Evolutionary conservation across 2,329 filamentous ascomycete genomes (phyloP), one percentile per base, ranked within the genome.

Genomic region (Triangularia verruculosa): DNA sequence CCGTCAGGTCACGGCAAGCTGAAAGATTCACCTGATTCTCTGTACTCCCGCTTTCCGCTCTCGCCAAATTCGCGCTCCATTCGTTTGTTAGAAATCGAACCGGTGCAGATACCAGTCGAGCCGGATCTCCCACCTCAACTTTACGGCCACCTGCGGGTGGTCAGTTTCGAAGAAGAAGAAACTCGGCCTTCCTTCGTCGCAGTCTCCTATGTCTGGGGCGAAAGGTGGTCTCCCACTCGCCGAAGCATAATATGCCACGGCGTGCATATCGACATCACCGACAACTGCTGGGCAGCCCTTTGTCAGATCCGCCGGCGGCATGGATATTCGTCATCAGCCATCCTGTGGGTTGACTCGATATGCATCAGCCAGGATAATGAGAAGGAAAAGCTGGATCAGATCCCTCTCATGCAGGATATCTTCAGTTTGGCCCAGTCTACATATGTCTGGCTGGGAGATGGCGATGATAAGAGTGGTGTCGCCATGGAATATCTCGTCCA

Each of bases 291-390:
- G 27, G 17, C 43, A 13, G 61, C 61, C 11, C 61, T 63, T 7
- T 43, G 24, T 13, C 51, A 22, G 13, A 43, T 60, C 15, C 53
- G 28, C 11, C 8, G 15, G 2, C 27, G 30, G 1, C 52, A 47
- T n/a, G 57, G 57, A 4, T 4, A 20, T 17, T 8, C n/a, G 8
- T 13, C 52, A 30, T 28, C 30, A 22, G 25, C 75, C 75, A 77
- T 60, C 9, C 8, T 56, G 11, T 62, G 73, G 63, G 54, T 75
- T 15, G 78, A 80, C 67, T 77, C 70, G 15, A 32, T 72, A 2
- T 67, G 67, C 60, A 67, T 67, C 34, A 57, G 66, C 32, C 67
- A 68, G 47, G 34, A 24, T 9, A 55, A 64, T 34, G 39, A 25
- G 4, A 30, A 34, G 17, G 67, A 68, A 39, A 55, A 60, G 15